Conservation (phyloP, 345 rosid genomes). For the Lumnitzera littorea region DNA sequence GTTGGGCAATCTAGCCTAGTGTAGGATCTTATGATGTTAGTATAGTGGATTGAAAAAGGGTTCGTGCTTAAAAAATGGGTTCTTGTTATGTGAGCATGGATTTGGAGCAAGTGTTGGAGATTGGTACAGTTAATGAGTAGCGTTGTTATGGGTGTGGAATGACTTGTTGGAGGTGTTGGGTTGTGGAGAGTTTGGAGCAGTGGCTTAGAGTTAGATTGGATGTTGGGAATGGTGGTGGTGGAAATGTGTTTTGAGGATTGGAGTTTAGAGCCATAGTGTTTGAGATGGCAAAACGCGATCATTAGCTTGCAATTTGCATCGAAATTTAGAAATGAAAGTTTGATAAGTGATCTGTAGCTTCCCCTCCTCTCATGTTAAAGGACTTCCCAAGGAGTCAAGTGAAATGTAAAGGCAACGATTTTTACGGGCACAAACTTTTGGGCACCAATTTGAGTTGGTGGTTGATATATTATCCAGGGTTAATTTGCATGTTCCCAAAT, state of each 20-base stretch:
- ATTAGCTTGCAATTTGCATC: background rate
- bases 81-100: conserved; percentile 46
- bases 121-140: conserved; percentile 35
- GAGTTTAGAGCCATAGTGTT: background rate
- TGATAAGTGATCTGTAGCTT: no score
- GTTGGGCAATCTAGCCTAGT: conserved; percentile 44
- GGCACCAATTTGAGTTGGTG: no score
- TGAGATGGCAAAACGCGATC: conserved; percentile 7
- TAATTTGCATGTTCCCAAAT: no score
- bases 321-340: no score
- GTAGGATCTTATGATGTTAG: conserved; percentile 67
- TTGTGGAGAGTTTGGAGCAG: conserved; percentile 13
- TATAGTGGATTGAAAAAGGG: conserved; percentile 48
- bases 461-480: no score
- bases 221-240: conserved; percentile 3
- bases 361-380: no score
- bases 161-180: conserved; percentile 17
- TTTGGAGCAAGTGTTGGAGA: conserved; percentile 33
- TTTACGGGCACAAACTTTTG: no score
- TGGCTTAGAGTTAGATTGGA: conserved; percentile 2
- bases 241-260: background rate
- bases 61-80: conserved; percentile 32
- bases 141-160: conserved; percentile 16
- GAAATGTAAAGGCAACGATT: no score
- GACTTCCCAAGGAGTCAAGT: no score